phyloP scores from a whole-genome alignment of 2,329 filamentous ascomycete genomes.

The Trichoderma sp. region DNA sequence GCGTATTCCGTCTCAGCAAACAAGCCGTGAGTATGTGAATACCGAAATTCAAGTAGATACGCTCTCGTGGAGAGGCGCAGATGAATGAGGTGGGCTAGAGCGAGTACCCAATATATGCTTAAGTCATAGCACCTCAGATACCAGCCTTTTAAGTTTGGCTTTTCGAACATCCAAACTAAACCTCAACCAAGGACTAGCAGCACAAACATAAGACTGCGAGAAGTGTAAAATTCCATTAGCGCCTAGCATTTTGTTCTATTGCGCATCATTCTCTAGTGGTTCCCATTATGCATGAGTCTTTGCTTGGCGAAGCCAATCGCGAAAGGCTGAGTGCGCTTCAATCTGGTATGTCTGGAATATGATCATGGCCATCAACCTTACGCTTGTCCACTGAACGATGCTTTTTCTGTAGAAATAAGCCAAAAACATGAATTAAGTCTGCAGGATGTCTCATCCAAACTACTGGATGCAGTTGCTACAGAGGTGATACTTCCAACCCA shows the following conservation, averaged over 20 bases:
- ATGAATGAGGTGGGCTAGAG: not conserved
- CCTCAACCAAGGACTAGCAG: not conserved
- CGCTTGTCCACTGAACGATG: not conserved
- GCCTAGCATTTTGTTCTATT: not conserved
- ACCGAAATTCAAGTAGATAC: not conserved
- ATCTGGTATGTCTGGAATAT: not conserved
- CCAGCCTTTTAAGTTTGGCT: not conserved
- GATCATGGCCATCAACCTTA: not conserved
- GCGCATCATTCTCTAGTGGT: not conserved
- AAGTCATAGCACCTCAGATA: not conserved
- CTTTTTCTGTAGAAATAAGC: not conserved
- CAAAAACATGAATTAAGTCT: not conserved
- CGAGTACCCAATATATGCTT: not conserved
- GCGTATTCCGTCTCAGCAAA: not conserved
- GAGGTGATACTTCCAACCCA: not conserved
- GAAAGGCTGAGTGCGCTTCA: not conserved
- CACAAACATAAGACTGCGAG: not conserved
- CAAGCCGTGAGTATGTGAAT: not conserved
- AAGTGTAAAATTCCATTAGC: not conserved
- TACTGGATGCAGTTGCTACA: not conserved
- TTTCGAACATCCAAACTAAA: not conserved
- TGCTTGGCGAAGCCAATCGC: slow-evolving; percentile 1
- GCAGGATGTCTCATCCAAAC: not conserved
- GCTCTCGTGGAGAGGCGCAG: not conserved
- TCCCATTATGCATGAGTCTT: slow-evolving; percentile 1